Base-by-base conservation (phyloP, 345 rosid species). In the Geranium brycei region DNA sequence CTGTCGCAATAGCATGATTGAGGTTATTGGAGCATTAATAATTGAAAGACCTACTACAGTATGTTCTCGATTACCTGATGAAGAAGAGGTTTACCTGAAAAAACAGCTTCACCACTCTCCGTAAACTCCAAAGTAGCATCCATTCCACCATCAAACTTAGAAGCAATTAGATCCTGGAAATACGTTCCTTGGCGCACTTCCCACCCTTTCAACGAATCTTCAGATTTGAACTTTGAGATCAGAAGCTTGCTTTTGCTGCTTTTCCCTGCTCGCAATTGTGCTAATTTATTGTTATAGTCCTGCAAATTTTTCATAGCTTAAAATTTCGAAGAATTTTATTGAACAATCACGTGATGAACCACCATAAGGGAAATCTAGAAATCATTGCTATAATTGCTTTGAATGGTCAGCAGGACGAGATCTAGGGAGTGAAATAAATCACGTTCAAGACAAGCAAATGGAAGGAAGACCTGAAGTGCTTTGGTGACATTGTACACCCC, bases 181-280 rank as follows among this genome's bases (percentile, higher is more conserved):
- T 93, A 93, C 73, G 95, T 86, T 66, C 99, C 97, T 75, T 79
- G 84, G 64, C 80, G 90, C 62, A 87, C 80, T 75, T 93, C 87
- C 99, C 99, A 93, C 11, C 88, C 95, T 15, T 76, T 31, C 64
- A 93, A 78, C 19, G 97, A 73, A 47, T 83, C 86, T 19, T 72
- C 80, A 0, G 87, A 76, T 67, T 83, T 93, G 72, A 93, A 87
- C 75, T 93, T 93, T 4, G 97, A 81, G 12, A 89, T 81, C 61
- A 83, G 64, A 78, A 93, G 99, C 85, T 93, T 93, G 84, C 97
- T 89, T 68, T 93, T 93, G 77, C 96, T 86, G 86, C 97, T 93
- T 78, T 80, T 86, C 62, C 97, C 97, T 0, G 96, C 96, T 31
- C 91, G 80, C 32, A 85, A 67, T 76, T 89, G 99, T 18, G 99